Base-by-base conservation (phyloP, 305 asterid species). In the Ruellia speciosa region DNA sequence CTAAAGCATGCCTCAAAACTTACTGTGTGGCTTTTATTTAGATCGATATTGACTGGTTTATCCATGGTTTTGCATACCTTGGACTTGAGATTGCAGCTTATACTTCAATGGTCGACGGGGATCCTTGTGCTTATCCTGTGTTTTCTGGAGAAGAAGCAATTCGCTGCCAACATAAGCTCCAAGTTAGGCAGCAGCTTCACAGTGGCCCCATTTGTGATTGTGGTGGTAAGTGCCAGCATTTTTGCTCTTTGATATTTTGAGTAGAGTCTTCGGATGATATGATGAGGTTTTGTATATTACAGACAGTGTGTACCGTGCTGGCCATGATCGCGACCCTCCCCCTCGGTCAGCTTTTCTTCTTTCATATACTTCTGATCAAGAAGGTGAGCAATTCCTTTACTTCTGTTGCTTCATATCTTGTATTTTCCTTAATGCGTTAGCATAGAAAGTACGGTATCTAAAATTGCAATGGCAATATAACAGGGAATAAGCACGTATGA, bases 311-410 rank as follows among this genome's bases (percentile, higher is more conserved):
- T 77, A 86, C 99, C 17, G 72, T 93, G 70, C 72, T 93, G 80
- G 96, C 99, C 66, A 93, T 93, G 97, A 78, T 93, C 69, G 99
- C 99, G 20, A 93, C 97, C 49, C 68, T 93, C 51, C 99, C 99
- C 0, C 81, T 93, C 16, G 90, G 84, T 65, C 99, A 93, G 68
- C 96, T 93, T 58, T 93, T 93, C 95, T 89, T 88, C 92, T 93
- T 93, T 76, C 99, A 93, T 78, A 81, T 93, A 60, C 99, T 93
- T 72, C 81, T 93, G 54, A 89, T 89, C 64, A 93, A 89, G 71
- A 93, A 93, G 95, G 99, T 85, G 16, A 34, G 72, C 48, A 3
- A 54, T 47, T 28, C 1, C 18, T 16, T 18, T 14, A 40, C 14
- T 58, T 60, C 55, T 56, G 33, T 57, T 11, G 18, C 47, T 8